Base-by-base conservation (phyloP, 805 yeast genomes). In the Wickerhamiella nectarea region DNA sequence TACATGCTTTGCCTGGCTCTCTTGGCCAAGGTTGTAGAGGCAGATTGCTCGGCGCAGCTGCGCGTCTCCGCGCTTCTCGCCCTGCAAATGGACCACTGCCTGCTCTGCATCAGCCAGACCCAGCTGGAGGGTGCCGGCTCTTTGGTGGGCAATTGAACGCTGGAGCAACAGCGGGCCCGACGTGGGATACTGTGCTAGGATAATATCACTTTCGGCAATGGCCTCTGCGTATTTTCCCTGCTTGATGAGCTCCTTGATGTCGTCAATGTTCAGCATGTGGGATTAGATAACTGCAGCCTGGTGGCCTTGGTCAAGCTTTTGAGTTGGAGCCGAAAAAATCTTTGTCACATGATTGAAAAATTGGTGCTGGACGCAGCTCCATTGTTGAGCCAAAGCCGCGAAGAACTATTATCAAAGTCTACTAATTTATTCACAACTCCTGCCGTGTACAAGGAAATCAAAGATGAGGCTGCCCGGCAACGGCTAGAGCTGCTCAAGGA, bases 351-450 rank as follows among this genome's bases (percentile, higher is more conserved):
- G 33, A 52, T 56, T 70, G 46, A 71, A 48, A 67, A 77, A 1
- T 67, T 93, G 45, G 82, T 84, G 26, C 69, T 91, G 51, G 98
- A 91, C 71, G 97, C 98, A 3, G 91, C 95, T 41, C 98, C 98
- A 5, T 66, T 91, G 52, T 81, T 91, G 52, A 80, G 94, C 1
- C 93, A 84, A 55, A 70, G 91, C 4, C 83, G 82, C 10, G 70
- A 86, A 2, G 72, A 78, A 17, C 67, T 91, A 36, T 76, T 78
- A 54, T 74, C 72, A 50, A 74, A 71, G 56, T 96, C 94, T 1
- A 61, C 70, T 14, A 60, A 63, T n/a, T 83, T 83, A 56, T 80
- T 69, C 59, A 87, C 96, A 11, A 84, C 96, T 1, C 96, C 97
- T 11, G 87, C 95, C 1, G 97, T 91, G 14, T 75, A 71, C 54